Conservation (phyloP, 169 alveolate species). For the Hammondia hammondi region DNA sequence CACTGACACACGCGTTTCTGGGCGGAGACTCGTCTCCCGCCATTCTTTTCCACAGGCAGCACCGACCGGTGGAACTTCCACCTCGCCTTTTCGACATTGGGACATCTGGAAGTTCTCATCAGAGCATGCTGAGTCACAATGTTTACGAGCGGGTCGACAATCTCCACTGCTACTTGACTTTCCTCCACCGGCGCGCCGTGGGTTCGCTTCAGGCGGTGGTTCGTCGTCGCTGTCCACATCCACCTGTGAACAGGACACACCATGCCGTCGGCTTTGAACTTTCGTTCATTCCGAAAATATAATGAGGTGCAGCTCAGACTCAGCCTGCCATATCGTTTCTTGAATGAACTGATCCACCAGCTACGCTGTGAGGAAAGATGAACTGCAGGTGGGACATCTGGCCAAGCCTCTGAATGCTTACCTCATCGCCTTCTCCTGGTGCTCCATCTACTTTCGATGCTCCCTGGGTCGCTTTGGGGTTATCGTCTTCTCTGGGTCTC, state of each 20-base stretch:
- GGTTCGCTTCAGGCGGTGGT: not conserved
- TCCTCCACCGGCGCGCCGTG: not conserved
- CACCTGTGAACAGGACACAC: not conserved
- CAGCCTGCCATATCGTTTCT: not conserved
- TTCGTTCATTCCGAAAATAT: too few relatives aligned
- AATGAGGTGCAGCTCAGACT: not conserved
- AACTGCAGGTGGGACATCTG: not conserved
- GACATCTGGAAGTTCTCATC: not conserved
- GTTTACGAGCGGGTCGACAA: not conserved
- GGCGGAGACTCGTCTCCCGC: not conserved
- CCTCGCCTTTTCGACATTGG: not conserved
- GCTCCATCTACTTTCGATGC: slow-evolving; percentile 58
- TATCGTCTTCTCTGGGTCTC: slow-evolving; percentile 67
- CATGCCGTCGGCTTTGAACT: not conserved
- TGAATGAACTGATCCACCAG: not conserved
- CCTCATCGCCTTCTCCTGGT: slow-evolving; percentile 68
- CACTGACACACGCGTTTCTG: not conserved
- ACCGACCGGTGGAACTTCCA: not conserved
- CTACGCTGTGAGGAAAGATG: not conserved
- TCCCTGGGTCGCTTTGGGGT: slow-evolving; percentile 8
- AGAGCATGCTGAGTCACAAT: not conserved
- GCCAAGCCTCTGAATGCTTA: not conserved
- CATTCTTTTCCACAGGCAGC: not conserved
- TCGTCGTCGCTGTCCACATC: not conserved
- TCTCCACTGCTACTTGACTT: not conserved